These are phyloP conservation scores for Eleusine coracana DNA, from an alignment of 176 grass and related monocot genomes.

Conservation along the genomic window DNA sequence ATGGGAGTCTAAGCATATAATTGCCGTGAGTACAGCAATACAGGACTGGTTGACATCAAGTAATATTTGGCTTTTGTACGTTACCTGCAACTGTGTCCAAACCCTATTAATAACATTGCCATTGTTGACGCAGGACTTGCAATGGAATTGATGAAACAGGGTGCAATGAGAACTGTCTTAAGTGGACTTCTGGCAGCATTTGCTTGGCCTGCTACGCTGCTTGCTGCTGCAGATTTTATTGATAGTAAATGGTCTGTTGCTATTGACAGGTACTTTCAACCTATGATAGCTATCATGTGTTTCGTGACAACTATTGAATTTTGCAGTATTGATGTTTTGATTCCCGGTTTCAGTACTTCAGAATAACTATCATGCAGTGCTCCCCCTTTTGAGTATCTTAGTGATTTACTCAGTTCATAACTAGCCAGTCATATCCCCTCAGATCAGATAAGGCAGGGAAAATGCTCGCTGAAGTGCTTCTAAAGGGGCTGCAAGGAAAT, in stretches of 20 bases:
- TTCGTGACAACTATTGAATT: not conserved
- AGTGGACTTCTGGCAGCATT: constrained; percentile 78
- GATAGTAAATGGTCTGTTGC: constrained; percentile 98
- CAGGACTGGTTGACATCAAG: constrained; percentile 99
- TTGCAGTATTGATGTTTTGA: not conserved
- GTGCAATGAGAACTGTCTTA: constrained; percentile 89
- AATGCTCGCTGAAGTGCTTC: constrained; percentile 90
- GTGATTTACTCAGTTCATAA: constrained; percentile 3
- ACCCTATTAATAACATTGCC: constrained; percentile 18
- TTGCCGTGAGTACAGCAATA: constrained; percentile 89
- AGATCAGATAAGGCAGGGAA: constrained; percentile 97
- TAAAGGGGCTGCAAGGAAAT: constrained; percentile 91
- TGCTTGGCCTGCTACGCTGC: constrained; percentile 80
- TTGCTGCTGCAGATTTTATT: constrained; percentile 89
- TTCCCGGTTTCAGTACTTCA: not conserved
- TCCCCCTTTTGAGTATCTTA: not conserved
- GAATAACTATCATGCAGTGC: not conserved
- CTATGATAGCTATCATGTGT: not conserved
- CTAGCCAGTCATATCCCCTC: constrained; percentile 6
- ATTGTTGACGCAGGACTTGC: constrained; percentile 54
- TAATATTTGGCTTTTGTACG: constrained; percentile 52
- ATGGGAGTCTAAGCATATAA: constrained; percentile 94
- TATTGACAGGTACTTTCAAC: constrained; percentile 75
- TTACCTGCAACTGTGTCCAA: not conserved
- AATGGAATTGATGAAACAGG: constrained; percentile 87